phyloP scores from a whole-genome alignment of 306 rosid species.

The Senna siamea region DNA sequence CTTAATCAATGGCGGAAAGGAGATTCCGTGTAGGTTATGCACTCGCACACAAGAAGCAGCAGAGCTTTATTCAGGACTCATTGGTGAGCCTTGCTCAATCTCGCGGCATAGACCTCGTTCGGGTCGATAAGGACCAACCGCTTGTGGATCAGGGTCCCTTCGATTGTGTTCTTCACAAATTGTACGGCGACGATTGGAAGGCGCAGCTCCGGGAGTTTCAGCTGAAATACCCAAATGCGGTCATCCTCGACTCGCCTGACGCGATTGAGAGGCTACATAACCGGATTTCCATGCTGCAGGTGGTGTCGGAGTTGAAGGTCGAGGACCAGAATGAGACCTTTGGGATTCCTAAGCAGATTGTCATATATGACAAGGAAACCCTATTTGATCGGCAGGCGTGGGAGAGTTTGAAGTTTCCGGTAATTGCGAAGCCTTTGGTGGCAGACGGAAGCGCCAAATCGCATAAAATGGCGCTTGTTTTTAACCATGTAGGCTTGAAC shows the following conservation, averaged over 20 bases:
- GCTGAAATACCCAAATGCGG: constrained; percentile 59
- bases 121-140: constrained; percentile 49
- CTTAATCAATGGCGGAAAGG: constrained; percentile 66
- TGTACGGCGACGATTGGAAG: constrained; percentile 78
- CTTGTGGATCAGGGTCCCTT: constrained; percentile 82
- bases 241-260: constrained; percentile 71
- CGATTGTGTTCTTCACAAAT: constrained; percentile 83
- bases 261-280: constrained; percentile 84
- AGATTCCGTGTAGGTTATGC: constrained; percentile 78
- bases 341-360: constrained; percentile 93
- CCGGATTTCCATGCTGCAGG: constrained; percentile 94
- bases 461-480: constrained; percentile 84
- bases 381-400: constrained; percentile 61
- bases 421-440: constrained; percentile 80
- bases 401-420: constrained; percentile 79
- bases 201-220: constrained; percentile 55
- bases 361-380: constrained; percentile 75
- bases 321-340: constrained; percentile 61
- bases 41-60: constrained; percentile 77
- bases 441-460: constrained; percentile 94
- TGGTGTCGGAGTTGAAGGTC: constrained; percentile 72
- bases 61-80: constrained; percentile 80
- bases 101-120: constrained; percentile 69
- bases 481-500: constrained; percentile 60
- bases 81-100: constrained; percentile 62